Evolutionary conservation across 2,329 filamentous ascomycete species (phyloP).

Genomic region (Tolypocladium nubicola): DNA sequence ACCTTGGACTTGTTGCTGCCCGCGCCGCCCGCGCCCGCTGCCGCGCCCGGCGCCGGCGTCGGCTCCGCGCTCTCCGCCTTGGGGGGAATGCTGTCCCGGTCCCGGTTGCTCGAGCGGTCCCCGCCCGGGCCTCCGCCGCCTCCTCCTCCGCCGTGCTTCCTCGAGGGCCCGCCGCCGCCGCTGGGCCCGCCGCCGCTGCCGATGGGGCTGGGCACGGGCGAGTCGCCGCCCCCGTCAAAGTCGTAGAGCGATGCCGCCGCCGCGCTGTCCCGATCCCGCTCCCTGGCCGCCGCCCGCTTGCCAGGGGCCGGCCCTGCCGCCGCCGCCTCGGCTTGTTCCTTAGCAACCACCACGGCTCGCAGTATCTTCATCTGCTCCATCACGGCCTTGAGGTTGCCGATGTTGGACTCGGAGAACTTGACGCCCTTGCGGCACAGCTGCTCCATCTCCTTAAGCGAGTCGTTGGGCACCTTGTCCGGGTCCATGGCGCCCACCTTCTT

Average conservation of each 20-base stretch:
- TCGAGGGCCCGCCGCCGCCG: constrained; percentile 11
- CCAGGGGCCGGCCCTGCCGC: constrained; percentile 8
- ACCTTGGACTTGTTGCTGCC: constrained; percentile 35
- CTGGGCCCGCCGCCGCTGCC: constrained; percentile 13
- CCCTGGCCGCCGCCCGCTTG: constrained; percentile 11
- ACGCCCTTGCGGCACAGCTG: constrained; percentile 31
- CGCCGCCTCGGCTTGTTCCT: constrained; percentile 27
- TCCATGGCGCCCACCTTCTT: constrained; percentile 28
- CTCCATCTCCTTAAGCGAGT: constrained; percentile 31
- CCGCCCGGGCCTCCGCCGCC: background rate
- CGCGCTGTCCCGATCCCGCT: constrained; percentile 15
- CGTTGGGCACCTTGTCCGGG: constrained; percentile 23
- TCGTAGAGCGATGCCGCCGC: constrained; percentile 29
- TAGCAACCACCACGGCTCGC: constrained; percentile 30
- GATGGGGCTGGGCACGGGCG: constrained; percentile 32
- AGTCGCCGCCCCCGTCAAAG: constrained; percentile 34
- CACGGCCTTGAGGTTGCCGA: constrained; percentile 22
- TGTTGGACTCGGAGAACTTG: constrained; percentile 27
- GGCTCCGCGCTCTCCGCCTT: constrained; percentile 48
- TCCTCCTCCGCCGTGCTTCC: constrained; percentile 18
- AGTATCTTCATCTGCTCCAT: constrained; percentile 33
- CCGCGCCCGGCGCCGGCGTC: constrained; percentile 10
- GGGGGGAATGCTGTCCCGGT: constrained; percentile 42
- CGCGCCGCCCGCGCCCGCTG: constrained; percentile 2
- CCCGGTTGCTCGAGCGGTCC: constrained; percentile 25